Percentiles rank a stretch among this genome's conserved stretches.
phyloP scores from a whole-genome alignment of 2,329 filamentous ascomycete genomes.

The Xylariaceae sp. region DNA sequence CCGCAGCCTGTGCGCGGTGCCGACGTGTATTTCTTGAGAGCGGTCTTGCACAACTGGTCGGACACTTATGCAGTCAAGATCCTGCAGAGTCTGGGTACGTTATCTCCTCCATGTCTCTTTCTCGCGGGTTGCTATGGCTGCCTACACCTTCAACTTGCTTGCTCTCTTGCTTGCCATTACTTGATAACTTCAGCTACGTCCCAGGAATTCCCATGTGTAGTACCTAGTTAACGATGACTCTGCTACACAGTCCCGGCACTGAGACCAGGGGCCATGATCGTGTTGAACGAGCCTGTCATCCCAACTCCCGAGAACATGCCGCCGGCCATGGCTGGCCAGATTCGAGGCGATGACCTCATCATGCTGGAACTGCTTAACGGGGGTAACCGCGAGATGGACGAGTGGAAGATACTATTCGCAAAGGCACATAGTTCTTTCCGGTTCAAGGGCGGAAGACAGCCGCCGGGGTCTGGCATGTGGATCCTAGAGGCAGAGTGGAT shows the following conservation, averaged over 20 bases:
- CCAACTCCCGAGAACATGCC: constrained; percentile 4
- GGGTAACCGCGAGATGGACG: constrained; percentile 6
- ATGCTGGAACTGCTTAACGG: constrained; percentile 5
- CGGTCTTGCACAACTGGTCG: constrained; percentile 39
- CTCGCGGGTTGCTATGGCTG: neutral
- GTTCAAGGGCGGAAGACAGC: constrained; percentile 5
- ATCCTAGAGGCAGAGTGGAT: no score
- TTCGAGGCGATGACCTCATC: constrained; percentile 3
- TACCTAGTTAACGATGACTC: neutral
- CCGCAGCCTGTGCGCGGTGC: constrained; percentile 31
- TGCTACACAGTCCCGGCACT: constrained; percentile 25
- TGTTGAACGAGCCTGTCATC: constrained; percentile 9
- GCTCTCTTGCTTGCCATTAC: neutral
- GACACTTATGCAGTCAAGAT: constrained; percentile 28
- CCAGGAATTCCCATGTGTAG: neutral
- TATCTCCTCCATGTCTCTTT: neutral
- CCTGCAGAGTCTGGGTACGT: constrained; percentile 19
- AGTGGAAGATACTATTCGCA: constrained; percentile 5
- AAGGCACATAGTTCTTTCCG: constrained; percentile 3
- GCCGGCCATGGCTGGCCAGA: neutral
- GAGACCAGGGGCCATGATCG: constrained; percentile 29
- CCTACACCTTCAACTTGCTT: neutral
- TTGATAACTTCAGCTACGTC: no score
- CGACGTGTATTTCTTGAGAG: constrained; percentile 34
- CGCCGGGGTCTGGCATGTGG: constrained; percentile 3